phyloP scores from a whole-genome alignment of 805 yeast species.

The Wickerhamiella australiensis region DNA sequence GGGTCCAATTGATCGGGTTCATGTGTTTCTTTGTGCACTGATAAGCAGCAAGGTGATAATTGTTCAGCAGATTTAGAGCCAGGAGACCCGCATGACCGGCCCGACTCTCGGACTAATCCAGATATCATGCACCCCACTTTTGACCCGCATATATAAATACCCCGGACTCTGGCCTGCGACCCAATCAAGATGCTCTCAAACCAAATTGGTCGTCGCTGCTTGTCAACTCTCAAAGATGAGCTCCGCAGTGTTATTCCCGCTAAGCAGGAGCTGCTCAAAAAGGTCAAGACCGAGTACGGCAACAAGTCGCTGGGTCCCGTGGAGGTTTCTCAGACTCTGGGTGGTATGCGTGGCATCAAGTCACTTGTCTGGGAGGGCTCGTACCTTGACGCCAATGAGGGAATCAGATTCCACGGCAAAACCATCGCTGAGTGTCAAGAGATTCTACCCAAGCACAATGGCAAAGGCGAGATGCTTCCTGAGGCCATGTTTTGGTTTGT shows the following conservation, averaged over 20 bases:
- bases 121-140: constrained; percentile 4
- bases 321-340: constrained; percentile 37
- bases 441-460: constrained; percentile 45
- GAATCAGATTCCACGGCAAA: constrained; percentile 67
- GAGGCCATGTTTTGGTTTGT: constrained; percentile 58
- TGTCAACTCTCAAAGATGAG: constrained; percentile 26
- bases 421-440: constrained; percentile 62
- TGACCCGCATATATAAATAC: constrained; percentile 5
- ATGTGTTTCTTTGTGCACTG: background rate
- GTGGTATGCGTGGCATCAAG: constrained; percentile 73
- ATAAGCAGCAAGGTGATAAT: background rate
- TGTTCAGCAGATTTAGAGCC: background rate
- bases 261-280: constrained; percentile 31
- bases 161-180: background rate
- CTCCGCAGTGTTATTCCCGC: constrained; percentile 35
- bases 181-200: background rate
- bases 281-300: constrained; percentile 32
- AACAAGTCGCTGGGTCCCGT: constrained; percentile 35
- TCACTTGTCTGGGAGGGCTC: constrained; percentile 74
- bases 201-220: constrained; percentile 11
- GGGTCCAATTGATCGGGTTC: too few species aligned
- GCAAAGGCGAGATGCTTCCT: constrained; percentile 54
- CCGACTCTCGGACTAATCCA: background rate
- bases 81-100: constrained; percentile 1
- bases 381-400: constrained; percentile 60